These are phyloP conservation scores for Nemania abortiva DNA, from an alignment of 2,329 filamentous ascomycete species.

Conservation along the genomic window DNA sequence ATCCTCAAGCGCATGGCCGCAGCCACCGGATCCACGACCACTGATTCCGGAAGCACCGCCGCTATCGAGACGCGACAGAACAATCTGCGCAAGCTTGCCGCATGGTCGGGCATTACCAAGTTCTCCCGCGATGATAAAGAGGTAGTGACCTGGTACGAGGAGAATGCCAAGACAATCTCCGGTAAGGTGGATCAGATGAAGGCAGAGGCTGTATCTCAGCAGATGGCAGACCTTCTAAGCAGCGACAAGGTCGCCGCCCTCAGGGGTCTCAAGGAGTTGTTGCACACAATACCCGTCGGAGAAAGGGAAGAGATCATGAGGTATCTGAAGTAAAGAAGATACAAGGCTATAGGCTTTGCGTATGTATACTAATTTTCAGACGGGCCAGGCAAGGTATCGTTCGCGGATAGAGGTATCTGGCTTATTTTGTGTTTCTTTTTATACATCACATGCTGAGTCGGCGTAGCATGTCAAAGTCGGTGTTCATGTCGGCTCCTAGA, in stretches of 20 bases:
- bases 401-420: neutral
- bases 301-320: slow-evolving; percentile 87
- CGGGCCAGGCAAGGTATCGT: neutral
- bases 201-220: slow-evolving; percentile 72
- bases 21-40: slow-evolving; percentile 53
- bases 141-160: slow-evolving; percentile 95
- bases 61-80: slow-evolving; percentile 67
- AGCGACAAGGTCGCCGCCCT: slow-evolving; percentile 74
- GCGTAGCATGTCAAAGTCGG: neutral
- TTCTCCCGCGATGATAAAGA: slow-evolving; percentile 84
- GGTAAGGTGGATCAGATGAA: slow-evolving; percentile 88
- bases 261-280: slow-evolving; percentile 86
- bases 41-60: slow-evolving; percentile 49
- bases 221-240: slow-evolving; percentile 60
- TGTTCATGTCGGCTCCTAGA: neutral
- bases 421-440: neutral
- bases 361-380: slow-evolving; percentile 17
- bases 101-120: slow-evolving; percentile 83
- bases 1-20: slow-evolving; percentile 88
- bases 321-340: slow-evolving; percentile 60
- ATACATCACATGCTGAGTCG: neutral
- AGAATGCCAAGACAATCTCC: slow-evolving; percentile 85
- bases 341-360: neutral
- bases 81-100: slow-evolving; percentile 80
- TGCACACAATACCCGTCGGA: slow-evolving; percentile 86